Percentiles rank a stretch among this genome's conserved stretches.
These are phyloP conservation scores for Lactifluus rugatus DNA, from an alignment of 768 basidiomycete genomes.

Conservation along the genomic window DNA sequence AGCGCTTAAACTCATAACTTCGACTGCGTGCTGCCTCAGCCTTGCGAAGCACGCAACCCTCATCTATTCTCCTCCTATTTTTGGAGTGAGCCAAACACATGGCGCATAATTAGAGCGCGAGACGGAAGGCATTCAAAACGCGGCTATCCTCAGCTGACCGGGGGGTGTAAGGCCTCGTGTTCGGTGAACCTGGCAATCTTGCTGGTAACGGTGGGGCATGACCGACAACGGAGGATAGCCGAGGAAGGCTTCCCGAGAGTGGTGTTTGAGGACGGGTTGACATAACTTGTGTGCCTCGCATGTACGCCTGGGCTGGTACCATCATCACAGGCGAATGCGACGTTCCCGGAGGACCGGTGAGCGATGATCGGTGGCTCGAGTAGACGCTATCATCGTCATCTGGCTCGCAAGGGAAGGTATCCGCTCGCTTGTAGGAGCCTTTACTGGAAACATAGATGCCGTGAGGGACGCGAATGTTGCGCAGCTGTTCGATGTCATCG, in stretches of 20 bases:
- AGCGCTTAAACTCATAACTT: neutral
- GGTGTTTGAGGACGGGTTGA: conserved; percentile 9
- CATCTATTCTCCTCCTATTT: neutral
- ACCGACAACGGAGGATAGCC: conserved; percentile 17
- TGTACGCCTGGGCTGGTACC: conserved; percentile 7
- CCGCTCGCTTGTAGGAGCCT: conserved; percentile 24
- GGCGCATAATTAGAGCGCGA: conserved; percentile 23
- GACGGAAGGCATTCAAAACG: conserved; percentile 29
- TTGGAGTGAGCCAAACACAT: conserved; percentile 1
- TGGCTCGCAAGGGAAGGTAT: conserved; percentile 23
- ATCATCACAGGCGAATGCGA: conserved; percentile 9
- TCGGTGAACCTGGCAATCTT: conserved; percentile 11
- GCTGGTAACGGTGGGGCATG: conserved; percentile 11
- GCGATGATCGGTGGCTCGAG: conserved; percentile 14
- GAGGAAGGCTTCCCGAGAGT: conserved; percentile 13
- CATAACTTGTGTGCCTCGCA: neutral
- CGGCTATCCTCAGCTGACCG: conserved; percentile 29
- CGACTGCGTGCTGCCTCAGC: neutral
- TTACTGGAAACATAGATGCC: conserved; percentile 70
- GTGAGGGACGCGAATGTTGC: conserved; percentile 53
- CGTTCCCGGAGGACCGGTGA: conserved; percentile 8
- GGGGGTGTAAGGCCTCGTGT: conserved; percentile 23
- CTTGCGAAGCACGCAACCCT: neutral
- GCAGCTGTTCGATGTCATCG: conserved; percentile 66
- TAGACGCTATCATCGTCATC: conserved; percentile 23